Evolutionary conservation across 306 rosid genomes (phyloP), one percentile per base, ranked within the genome.

Genomic region (Clitoria ternatea): DNA sequence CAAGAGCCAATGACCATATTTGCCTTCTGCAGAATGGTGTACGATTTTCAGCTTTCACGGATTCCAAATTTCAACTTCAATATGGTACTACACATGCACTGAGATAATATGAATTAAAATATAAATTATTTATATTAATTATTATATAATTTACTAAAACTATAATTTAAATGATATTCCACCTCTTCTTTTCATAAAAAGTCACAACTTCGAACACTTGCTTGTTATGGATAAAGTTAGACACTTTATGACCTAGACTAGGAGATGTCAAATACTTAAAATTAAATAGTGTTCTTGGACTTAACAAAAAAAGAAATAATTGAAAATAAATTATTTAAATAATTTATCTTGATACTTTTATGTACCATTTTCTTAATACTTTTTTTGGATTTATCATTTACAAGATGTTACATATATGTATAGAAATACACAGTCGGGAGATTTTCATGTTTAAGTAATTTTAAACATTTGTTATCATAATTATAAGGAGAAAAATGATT

Each of bases 41-140:
- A 27, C 37, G 20, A 57, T 50, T 69, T 59, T 11, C 40, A 80
- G 27, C 72, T 44, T 77, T 18, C 22, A 70, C 55, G 63, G 65
- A 54, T 66, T 24, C 32, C 81, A 78, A 66, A 75, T 78, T 72
- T 65, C 69, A 71, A 59, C 69, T 39, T 37, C 17, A 35, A 60
- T 44, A 20, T 60, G 73, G 70, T 44, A 60, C 29, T 26, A 57
- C 55, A 70, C 54, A 23, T 27, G 69, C 50, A 23, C 13, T 63
- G 5, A n/a, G 39, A 40, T 42, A 24, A 64, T 27, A 43, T 42
- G 1, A 26, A 13, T 11, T 13, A 23, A 5, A 40, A 1, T 0
- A 15, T 7, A 12, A 32, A 17, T 48, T n/a, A 15, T 56, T 13
- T 40, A 40, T 35, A 35, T 9, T 60, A 17, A 12, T 24, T 20